Evolutionary conservation across 2,329 filamentous ascomycete genomes (phyloP).

Genomic region (Fonsecaea nubica): DNA sequence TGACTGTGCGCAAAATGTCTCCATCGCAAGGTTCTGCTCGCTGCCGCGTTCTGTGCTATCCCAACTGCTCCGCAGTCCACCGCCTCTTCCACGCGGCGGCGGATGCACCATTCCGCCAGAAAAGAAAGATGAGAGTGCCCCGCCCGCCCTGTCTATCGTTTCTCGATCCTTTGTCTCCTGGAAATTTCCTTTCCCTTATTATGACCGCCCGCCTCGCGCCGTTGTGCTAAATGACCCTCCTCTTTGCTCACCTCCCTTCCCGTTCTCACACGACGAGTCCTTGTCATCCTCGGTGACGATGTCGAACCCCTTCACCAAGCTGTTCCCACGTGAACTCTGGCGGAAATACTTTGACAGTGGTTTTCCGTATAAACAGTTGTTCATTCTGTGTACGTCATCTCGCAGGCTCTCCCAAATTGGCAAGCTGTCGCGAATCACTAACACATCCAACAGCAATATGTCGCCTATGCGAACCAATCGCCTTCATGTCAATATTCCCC

Average conservation of each 20-base stretch:
- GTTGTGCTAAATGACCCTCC: constrained; percentile 23
- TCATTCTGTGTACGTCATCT: constrained; percentile 52
- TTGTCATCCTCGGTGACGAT: constrained; percentile 28
- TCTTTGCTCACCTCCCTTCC: constrained; percentile 34
- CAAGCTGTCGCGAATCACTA: constrained; percentile 35
- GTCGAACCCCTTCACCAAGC: constrained; percentile 25
- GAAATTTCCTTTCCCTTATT: constrained; percentile 35
- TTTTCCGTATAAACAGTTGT: constrained; percentile 66
- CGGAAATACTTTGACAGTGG: constrained; percentile 46
- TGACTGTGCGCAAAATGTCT: constrained; percentile 24
- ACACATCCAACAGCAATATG: constrained; percentile 70
- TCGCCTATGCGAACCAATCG: constrained; percentile 96
- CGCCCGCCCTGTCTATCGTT: constrained; percentile 30
- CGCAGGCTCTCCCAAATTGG: constrained; percentile 27
- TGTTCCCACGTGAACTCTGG: constrained; percentile 24
- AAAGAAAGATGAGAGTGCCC: constrained; percentile 24
- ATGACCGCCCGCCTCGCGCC: constrained; percentile 27
- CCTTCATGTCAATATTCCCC: constrained; percentile 99
- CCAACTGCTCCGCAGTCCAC: constrained; percentile 33
- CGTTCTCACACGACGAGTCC: constrained; percentile 21
- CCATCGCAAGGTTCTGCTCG: constrained; percentile 31
- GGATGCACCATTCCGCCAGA: constrained; percentile 36
- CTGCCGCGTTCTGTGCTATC: constrained; percentile 32
- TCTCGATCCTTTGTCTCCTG: constrained; percentile 33
- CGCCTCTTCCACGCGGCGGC: constrained; percentile 37